Conservation (phyloP, 805 yeast genomes). For the Candida dajiaensis region DNA sequence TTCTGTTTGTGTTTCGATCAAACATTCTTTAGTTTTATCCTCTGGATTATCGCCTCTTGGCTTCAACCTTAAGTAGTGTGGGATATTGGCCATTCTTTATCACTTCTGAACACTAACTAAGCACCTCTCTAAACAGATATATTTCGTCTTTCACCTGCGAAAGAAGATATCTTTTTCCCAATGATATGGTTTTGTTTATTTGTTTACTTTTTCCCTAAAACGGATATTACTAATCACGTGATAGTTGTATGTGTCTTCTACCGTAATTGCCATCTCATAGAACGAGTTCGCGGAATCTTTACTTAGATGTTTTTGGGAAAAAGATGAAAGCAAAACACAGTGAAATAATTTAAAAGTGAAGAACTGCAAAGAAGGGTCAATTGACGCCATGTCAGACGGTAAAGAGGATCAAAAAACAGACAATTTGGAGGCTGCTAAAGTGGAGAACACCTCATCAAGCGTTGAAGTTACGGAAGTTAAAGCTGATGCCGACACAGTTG, state of each 20-base stretch:
- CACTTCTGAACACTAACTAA: neutral
- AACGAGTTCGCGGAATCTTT: neutral
- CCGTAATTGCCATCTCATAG: neutral
- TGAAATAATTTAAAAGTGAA: neutral
- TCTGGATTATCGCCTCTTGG: slow-evolving; percentile 23
- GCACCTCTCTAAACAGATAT: neutral
- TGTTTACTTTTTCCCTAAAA: slow-evolving; percentile 11
- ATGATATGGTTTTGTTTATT: slow-evolving; percentile 7
- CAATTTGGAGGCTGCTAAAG: neutral
- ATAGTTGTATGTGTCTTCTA: neutral
- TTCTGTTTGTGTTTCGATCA: slow-evolving; percentile 21
- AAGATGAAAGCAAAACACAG: too few species aligned
- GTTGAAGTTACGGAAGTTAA: neutral
- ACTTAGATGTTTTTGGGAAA: neutral
- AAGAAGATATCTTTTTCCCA: neutral
- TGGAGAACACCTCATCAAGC: neutral
- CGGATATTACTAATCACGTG: slow-evolving; percentile 1
- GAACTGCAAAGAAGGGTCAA: neutral
- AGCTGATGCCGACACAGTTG: neutral
- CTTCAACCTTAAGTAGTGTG: slow-evolving; percentile 34
- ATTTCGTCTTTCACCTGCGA: neutral
- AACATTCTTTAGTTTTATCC: slow-evolving; percentile 9
- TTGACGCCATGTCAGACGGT: neutral
- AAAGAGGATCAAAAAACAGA: neutral
- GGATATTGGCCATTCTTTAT: slow-evolving; percentile 17